These are phyloP conservation scores for Ramalina intermedia DNA, from an alignment of 495 filamentous ascomycete species.

Conservation along the genomic window DNA sequence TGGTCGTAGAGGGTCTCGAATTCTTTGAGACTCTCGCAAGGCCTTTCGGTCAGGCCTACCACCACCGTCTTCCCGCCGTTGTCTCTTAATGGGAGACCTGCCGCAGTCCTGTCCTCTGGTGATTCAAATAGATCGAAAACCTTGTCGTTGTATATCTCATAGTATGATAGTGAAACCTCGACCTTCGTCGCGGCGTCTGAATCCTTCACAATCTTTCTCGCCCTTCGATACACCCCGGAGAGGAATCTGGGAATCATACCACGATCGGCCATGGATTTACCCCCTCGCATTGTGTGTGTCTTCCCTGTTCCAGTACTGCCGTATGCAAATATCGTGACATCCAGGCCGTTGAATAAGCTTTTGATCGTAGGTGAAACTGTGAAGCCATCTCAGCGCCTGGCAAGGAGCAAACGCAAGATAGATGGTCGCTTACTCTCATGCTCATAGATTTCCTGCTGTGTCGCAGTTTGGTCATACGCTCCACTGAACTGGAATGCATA, in stretches of 20 bases:
- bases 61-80: slow-evolving; percentile 82
- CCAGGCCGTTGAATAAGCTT: slow-evolving; percentile 83
- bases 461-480: slow-evolving; percentile 66
- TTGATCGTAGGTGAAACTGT: slow-evolving; percentile 66
- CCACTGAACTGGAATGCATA: slow-evolving; percentile 93
- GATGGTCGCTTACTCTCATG: slow-evolving; percentile 52
- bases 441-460: slow-evolving; percentile 78
- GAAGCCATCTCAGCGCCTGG: slow-evolving; percentile 2
- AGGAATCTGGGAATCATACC: slow-evolving; percentile 84
- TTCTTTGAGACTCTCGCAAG: slow-evolving; percentile 76
- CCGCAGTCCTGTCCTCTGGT: slow-evolving; percentile 73
- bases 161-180: slow-evolving; percentile 75
- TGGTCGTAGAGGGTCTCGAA: slow-evolving; percentile 89
- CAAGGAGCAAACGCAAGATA: too few species aligned
- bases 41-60: slow-evolving; percentile 75
- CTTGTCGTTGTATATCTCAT: slow-evolving; percentile 96
- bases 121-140: slow-evolving; percentile 88
- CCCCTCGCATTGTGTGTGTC: slow-evolving; percentile 96
- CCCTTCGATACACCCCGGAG: slow-evolving; percentile 70
- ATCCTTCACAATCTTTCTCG: slow-evolving; percentile 80
- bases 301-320: slow-evolving; percentile 93
- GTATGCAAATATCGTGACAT: slow-evolving; percentile 91
- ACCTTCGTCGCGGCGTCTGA: slow-evolving; percentile 58
- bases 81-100: slow-evolving; percentile 80
- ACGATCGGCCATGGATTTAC: slow-evolving; percentile 73